Evolutionary conservation across 257 asterid genomes (phyloP), one percentile per base, ranked within the genome.

Genomic region (Penstemon barbatus): DNA sequence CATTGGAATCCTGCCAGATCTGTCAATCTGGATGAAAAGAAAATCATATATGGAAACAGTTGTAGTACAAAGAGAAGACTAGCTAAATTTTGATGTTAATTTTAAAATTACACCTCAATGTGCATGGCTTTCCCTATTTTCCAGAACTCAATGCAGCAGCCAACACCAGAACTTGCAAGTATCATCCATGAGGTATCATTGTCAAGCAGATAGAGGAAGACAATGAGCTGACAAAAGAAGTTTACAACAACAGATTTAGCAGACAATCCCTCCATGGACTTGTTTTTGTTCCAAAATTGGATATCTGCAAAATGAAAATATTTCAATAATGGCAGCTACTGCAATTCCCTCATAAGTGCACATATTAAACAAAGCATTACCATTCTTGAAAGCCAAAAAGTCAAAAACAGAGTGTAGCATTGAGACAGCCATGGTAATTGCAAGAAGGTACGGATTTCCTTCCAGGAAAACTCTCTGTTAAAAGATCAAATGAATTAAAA

Each of bases 121-220:
- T 89, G 97, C 99, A 93, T 93, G 63, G 99, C 99, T 80, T 93
- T 93, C 81, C 97, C 99, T 63, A 93, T 93, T 84, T 93, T 93
- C 99, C 99, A 93, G 80, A 93, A 93, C 91, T 93, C 99, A 77
- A 93, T 93, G 79, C 96, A 89, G 86, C 95, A 87, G 73, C 99
- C 99, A 78, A 93, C 54, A 74, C 99, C 99, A 74, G 99, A 88
- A 82, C 99, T 93, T 72, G 91, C 97, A 69, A 93, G 97, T 81
- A 93, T 90, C 99, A 93, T 93, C 99, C 99, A 93, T 11, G 99
- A 93, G 45, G 99, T 93, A 48, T 93, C 97, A 80, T 93, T 93
- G 87, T 93, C 97, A 42, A 93, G 97, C 75, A 93, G 75, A 81
- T 93, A 93, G 44, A 93, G 96, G 86, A 93, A 93, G 63, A 93